These are phyloP conservation scores for Globisporangium nodosum DNA, from an alignment of 352 stramenopile genomes.

Conservation along the genomic window DNA sequence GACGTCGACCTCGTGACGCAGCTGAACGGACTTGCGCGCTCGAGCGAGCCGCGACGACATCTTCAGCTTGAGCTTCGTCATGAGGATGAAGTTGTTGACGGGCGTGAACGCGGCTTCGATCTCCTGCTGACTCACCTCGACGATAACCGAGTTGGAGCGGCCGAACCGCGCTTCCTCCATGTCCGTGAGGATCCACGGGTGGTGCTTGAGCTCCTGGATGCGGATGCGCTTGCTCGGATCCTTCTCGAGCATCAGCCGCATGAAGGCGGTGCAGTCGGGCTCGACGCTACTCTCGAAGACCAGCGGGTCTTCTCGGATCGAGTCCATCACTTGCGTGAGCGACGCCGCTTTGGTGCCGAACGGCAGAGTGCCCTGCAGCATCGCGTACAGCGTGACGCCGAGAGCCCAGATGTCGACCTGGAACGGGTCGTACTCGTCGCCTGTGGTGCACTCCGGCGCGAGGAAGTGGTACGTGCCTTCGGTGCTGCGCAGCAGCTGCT, in stretches of 20 bases:
- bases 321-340: slow-evolving; percentile 63
- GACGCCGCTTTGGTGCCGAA: slow-evolving; percentile 56
- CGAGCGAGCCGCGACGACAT: slow-evolving; percentile 48
- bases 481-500: slow-evolving; percentile 55
- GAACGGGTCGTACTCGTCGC: slow-evolving; percentile 68
- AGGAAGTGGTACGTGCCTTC: slow-evolving; percentile 88
- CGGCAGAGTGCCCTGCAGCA: slow-evolving; percentile 61
- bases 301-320: slow-evolving; percentile 57
- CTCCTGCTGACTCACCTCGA: slow-evolving; percentile 54
- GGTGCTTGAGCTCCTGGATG: slow-evolving; percentile 41
- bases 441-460: slow-evolving; percentile 73
- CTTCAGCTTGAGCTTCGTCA: slow-evolving; percentile 73
- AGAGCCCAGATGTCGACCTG: slow-evolving; percentile 82
- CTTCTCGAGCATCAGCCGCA: slow-evolving; percentile 55
- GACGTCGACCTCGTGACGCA: slow-evolving; percentile 1
- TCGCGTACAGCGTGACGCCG: slow-evolving; percentile 70
- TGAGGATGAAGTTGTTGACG: slow-evolving; percentile 79
- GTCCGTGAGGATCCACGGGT: slow-evolving; percentile 36
- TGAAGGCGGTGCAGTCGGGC: slow-evolving; percentile 34
- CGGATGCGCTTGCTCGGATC: slow-evolving; percentile 43
- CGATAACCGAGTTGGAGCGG: slow-evolving; percentile 1
- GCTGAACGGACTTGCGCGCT: slow-evolving; percentile 23
- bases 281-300: slow-evolving; percentile 30
- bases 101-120: slow-evolving; percentile 75
- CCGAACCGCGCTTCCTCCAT: background rate